Evolutionary conservation across 2,329 filamentous ascomycete species (phyloP).

Genomic region (Exserohilum turcica): DNA sequence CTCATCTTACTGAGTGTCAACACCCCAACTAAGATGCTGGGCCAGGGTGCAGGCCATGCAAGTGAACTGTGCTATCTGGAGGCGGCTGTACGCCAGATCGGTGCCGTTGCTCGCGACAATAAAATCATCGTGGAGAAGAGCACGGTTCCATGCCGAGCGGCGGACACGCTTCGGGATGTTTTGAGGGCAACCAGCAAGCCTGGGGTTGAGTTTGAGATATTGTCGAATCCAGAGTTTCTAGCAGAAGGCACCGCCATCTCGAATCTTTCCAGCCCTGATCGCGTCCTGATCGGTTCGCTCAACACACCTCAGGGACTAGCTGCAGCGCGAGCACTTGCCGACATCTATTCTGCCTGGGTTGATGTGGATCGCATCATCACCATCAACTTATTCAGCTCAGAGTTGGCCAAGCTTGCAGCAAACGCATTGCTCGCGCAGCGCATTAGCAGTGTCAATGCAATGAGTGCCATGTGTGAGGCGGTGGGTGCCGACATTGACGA

Average conservation of each 20-base stretch:
- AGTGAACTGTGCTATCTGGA: constrained; percentile 76
- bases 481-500: constrained; percentile 78
- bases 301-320: constrained; percentile 61
- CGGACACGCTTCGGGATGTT: constrained; percentile 70
- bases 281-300: constrained; percentile 74
- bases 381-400: constrained; percentile 77
- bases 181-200: constrained; percentile 52
- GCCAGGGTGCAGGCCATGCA: constrained; percentile 71
- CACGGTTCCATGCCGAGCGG: constrained; percentile 77
- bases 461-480: constrained; percentile 79
- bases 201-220: constrained; percentile 67
- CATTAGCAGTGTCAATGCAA: constrained; percentile 79
- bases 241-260: constrained; percentile 76
- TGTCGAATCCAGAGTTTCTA: constrained; percentile 82
- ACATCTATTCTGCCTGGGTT: constrained; percentile 75
- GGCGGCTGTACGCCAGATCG: constrained; percentile 70
- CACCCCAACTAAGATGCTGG: constrained; percentile 75
- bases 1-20: constrained; percentile 78
- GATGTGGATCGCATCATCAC: constrained; percentile 69
- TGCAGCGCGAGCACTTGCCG: constrained; percentile 67
- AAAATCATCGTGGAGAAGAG: constrained; percentile 82
- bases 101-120: constrained; percentile 66
- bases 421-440: constrained; percentile 82
- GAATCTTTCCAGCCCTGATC: constrained; percentile 72
- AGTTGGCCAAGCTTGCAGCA: constrained; percentile 77